Conservation (phyloP, 2,329 filamentous ascomycete genomes). For the Talaromyces sp. region DNA sequence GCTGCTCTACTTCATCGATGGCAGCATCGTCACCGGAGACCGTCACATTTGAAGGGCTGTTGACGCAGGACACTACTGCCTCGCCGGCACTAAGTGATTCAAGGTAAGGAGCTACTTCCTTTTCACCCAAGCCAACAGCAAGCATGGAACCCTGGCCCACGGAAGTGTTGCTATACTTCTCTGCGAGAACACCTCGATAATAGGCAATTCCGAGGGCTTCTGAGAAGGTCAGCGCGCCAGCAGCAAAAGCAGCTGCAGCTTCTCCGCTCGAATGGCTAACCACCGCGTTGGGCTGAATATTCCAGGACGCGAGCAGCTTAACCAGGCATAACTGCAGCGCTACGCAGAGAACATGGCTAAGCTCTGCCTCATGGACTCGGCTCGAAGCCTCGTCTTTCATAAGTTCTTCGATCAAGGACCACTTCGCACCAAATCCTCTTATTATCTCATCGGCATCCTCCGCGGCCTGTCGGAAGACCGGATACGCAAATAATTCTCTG, state of each 20-base stretch:
- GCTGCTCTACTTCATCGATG: constrained; percentile 20
- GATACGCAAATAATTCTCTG: constrained; percentile 16
- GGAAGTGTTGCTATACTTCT: constrained; percentile 12
- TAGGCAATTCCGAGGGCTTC: constrained; percentile 18
- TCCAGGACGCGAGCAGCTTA: constrained; percentile 8
- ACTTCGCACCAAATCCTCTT: constrained; percentile 18
- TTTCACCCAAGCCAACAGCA: constrained; percentile 21
- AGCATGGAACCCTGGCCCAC: constrained; percentile 23
- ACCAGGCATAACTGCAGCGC: constrained; percentile 18
- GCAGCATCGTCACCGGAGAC: constrained; percentile 27
- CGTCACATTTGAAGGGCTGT: constrained; percentile 32
- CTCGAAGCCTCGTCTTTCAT: constrained; percentile 8
- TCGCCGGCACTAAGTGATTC: constrained; percentile 17
- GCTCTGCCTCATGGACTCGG: not conserved
- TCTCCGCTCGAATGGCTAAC: constrained; percentile 17
- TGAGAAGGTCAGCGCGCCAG: constrained; percentile 15
- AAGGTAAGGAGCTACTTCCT: constrained; percentile 14
- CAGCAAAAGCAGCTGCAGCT: constrained; percentile 18
- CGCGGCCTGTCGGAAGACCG: not conserved
- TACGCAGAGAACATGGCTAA: constrained; percentile 19
- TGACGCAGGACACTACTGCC: constrained; percentile 33
- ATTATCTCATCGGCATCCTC: constrained; percentile 19
- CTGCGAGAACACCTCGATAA: constrained; percentile 19
- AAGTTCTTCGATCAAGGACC: not conserved
- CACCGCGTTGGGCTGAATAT: constrained; percentile 7